phyloP scores from a whole-genome alignment of 2,329 filamentous ascomycete species.

The Mariannaea sp. region DNA sequence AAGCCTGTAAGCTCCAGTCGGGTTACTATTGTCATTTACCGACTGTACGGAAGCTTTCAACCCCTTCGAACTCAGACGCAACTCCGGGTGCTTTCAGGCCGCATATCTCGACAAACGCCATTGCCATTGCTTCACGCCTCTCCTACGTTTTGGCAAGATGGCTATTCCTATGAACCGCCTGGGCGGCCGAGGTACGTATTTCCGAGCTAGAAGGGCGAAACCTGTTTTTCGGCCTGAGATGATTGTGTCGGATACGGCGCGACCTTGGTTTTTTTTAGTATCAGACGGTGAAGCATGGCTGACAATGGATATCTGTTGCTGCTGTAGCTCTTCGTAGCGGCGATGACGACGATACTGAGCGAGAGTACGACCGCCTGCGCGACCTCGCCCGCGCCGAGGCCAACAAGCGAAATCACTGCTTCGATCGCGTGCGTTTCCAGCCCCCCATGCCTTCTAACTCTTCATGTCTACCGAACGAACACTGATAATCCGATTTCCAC shows the following conservation, averaged over 20 bases:
- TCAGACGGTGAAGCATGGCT: conserved; percentile 20
- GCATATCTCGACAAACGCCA: neutral
- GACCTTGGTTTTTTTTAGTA: conserved; percentile 14
- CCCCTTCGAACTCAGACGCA: neutral
- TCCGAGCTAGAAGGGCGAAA: neutral
- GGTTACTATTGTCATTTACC: conserved; percentile 4
- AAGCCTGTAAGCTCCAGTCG: too few relatives aligned
- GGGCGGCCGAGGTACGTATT: conserved; percentile 51
- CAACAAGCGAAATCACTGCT: conserved; percentile 76
- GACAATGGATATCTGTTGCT: conserved; percentile 11
- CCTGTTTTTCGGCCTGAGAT: conserved; percentile 12
- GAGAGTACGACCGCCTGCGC: conserved; percentile 90
- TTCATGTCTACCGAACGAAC: neutral
- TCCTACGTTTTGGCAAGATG: conserved; percentile 34
- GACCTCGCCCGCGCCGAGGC: conserved; percentile 82
- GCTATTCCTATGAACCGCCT: conserved; percentile 51
- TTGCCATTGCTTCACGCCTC: conserved; percentile 1
- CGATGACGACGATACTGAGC: conserved; percentile 70
- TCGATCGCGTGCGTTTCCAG: conserved; percentile 63
- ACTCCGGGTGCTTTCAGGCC: neutral
- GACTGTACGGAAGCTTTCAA: too few relatives aligned
- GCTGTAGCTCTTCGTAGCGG: conserved; percentile 76
- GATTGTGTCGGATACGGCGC: conserved; percentile 18
- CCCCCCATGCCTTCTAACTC: conserved; percentile 15
- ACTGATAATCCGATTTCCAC: neutral